These are phyloP conservation scores for Fraxinus cuspidata DNA, from an alignment of 257 asterid species.

Conservation along the genomic window DNA sequence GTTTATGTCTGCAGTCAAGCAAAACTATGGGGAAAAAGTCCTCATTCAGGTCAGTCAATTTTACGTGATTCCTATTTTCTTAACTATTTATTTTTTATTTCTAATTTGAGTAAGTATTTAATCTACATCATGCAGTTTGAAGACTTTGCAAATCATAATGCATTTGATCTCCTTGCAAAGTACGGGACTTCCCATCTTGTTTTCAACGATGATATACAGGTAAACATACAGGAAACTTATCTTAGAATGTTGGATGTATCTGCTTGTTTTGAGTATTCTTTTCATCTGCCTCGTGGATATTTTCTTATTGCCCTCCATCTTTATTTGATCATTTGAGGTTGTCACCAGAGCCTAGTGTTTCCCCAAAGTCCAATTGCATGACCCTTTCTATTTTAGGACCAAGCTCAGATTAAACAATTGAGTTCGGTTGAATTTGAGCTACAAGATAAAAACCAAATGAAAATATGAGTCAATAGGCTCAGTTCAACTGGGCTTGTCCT, in stretches of 20 bases:
- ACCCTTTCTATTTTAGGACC: neutral
- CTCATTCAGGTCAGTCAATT: conserved; percentile 40
- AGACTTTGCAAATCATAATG: conserved; percentile 47
- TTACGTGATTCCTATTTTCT: neutral
- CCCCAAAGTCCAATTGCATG: neutral
- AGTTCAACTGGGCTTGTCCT: neutral
- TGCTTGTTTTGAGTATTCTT: neutral
- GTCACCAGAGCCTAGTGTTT: neutral
- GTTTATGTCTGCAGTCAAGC: conserved; percentile 39
- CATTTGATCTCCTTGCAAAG: conserved; percentile 31
- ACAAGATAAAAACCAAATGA: neutral
- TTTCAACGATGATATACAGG: conserved; percentile 56
- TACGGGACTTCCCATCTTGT: conserved; percentile 46
- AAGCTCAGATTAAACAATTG: neutral
- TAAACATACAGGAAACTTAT: neutral
- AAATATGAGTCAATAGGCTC: neutral
- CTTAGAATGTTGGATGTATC: neutral
- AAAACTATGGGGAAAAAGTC: conserved; percentile 36
- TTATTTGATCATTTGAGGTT: neutral
- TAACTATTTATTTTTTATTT: neutral
- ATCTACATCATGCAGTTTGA: conserved; percentile 38
- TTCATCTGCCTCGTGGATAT: neutral
- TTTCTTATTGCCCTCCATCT: neutral
- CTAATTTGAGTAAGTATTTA: neutral
- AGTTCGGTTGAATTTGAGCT: neutral